Base-by-base conservation (phyloP, 495 filamentous ascomycete species). In the Lepidopterella palustris region DNA sequence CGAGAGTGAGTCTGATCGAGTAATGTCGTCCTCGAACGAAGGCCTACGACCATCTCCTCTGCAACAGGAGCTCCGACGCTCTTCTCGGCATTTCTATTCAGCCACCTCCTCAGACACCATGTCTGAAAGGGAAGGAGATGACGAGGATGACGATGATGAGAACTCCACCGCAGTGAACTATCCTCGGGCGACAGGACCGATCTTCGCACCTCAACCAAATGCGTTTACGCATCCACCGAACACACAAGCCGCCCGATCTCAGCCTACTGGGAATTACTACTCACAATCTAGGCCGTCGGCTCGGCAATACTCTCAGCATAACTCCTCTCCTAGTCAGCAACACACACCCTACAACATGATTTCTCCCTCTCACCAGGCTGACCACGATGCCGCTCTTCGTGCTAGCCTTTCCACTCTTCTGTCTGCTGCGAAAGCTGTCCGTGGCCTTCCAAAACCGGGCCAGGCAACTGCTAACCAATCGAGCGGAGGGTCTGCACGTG, bases 371-470 rank as follows among this genome's bases (percentile, higher is more conserved):
- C 82, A 89, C 67, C 86, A 87, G 61, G 83, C 88, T 24, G 91
- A 96, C 56, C 90, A 97, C 64, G 93, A 98, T 70, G 92, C 90
- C 24, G 93, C 92, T 0, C 82, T 98, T 1, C 85, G 93, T 35
- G 90, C 93, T 5, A 95, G 89, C 57, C 78, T 98, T 3, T 95
- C 91, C 5, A 98, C 93, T 2, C 82, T 98, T n/a, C 82, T 98
- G 4, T 95, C 90, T 42, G 92, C 88, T 69, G 93, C 89, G 0
- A 91, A 92, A 1, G 91, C 90, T 3, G 92, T 90, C 2, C 82
- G 93, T 23, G 85, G 88, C 23, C 77, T 93, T 3, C 83, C 88
- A 1, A 96, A 95, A 68, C 67, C 77, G 20, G 75, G 80, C 4
- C 64, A 74, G 25, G 56, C 49, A 53, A 64, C 21, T 29, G 29